Base-by-base conservation (phyloP, 2,329 filamentous ascomycete species). In the Ceratocystis colombiana region DNA sequence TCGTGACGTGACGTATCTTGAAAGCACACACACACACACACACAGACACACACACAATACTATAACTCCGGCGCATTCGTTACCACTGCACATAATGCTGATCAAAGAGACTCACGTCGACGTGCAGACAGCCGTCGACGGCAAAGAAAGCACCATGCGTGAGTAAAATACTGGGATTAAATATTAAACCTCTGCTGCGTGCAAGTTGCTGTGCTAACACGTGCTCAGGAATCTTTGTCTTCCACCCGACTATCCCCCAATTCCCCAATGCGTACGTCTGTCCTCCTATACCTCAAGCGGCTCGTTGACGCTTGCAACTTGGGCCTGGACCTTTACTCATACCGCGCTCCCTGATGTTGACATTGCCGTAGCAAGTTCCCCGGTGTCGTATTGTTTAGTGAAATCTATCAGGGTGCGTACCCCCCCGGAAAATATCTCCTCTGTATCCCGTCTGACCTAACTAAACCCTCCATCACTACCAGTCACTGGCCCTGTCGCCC, bases 401-500 rank as follows among this genome's bases (percentile, higher is more conserved):
- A 96, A 77, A 96, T 96, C 72, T 96, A 96, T 73, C 92, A 96
- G 85, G 91, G 90, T 91, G 75, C 67, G 73, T 55, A 15, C 22
- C 20, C 7, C 7, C 22, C 22, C 50, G 50, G 50, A 28, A 8
- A 25, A 22, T 1, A 30, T 6, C 5, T 15, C 25, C 50, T 55
- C 50, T 68, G 53, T 57, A 10, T 22, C n/a, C 12, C 20, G 7
- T 15, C 44, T 1, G 8, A 20, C 22, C 22, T 25, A 28, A 12
- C 57, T 8, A 10, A 17, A 46, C 3, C 22, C 22, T 8, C n/a
- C 33, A 10, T 30, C 63, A 46, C 48, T 12, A 5, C 33, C 6
- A 92, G 92, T 96, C 20, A 96, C 92, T 67, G 92, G 92, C 1
- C 92, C 92, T 1, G 92, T 96, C 30, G 83, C 88, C 68, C 86